Base-by-base conservation (phyloP, 2,329 filamentous ascomycete species). In the Coniochaeta sp. region DNA sequence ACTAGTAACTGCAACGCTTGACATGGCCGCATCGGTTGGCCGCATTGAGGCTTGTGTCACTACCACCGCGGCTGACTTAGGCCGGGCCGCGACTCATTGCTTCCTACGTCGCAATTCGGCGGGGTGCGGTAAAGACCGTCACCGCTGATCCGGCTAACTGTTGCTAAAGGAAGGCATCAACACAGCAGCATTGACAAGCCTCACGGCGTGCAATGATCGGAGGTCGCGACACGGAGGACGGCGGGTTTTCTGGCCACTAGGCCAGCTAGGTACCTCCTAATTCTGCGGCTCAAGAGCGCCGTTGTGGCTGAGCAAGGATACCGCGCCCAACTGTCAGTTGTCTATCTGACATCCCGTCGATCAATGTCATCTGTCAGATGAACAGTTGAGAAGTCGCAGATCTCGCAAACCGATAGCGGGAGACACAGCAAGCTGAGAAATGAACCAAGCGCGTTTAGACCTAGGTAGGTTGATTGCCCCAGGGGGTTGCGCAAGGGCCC, bases 11-110 rank as follows among this genome's bases (percentile, higher is more conserved):
- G 47, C 47, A 52, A 31, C 24, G 47, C 47, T 24, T 31, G 7
- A 14, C 24, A 24, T 31, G 47, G 47, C 47, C 47, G 47, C 47
- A 40, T n/a, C 2, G 16, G 47, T 52, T 52, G 47, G 47, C 47
- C 47, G 47, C 47, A 52, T 52, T 28, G 47, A 52, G 47, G 47
- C 47, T 52, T 52, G 47, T 52, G 47, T 52, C 47, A 52, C 47
- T 31, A 52, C 47, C 24, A 28, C 47, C 47, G 47, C 47, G 47
- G 47, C 47, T 52, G 47, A 52, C 47, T n/a, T 26, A 47, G 47
- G 47, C 12, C 24, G 12, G 47, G 14, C 24, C 47, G 47, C 47
- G 47, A 52, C 24, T 52, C 31, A 52, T 3, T 52, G 24, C 47
- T 9, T 3, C 47, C 22, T 52, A n/a, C 11, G 14, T 31, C 47